A percentile compares a stretch with the other conserved stretches of the same genome.
These are phyloP conservation scores for Saturnispora gosingensis DNA, from an alignment of 805 yeast genomes.

Conservation along the genomic window DNA sequence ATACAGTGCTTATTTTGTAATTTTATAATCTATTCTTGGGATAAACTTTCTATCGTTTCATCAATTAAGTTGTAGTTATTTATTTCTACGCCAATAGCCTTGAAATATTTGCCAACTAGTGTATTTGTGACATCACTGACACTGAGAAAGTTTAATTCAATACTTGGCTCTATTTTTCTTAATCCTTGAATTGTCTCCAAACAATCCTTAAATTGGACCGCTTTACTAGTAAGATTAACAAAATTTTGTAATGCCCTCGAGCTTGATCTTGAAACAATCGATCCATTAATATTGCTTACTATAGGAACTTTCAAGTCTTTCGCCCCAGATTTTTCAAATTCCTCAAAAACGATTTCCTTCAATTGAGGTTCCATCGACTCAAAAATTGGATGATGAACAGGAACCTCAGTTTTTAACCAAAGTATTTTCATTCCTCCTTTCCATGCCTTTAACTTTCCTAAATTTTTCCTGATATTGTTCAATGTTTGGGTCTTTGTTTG, in stretches of 20 bases:
- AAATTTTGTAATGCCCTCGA: constrained; percentile 21
- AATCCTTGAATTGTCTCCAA: constrained; percentile 17
- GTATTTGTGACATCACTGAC: constrained; percentile 25
- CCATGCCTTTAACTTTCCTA: constrained; percentile 16
- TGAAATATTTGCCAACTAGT: constrained; percentile 20
- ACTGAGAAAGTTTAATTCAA: constrained; percentile 20
- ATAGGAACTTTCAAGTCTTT: constrained; percentile 20
- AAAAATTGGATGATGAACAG: constrained; percentile 29
- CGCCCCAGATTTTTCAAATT: constrained; percentile 1
- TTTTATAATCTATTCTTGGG: neutral
- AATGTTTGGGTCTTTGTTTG: constrained; percentile 12
- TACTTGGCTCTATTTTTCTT: constrained; percentile 2
- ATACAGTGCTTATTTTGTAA: neutral
- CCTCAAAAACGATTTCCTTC: constrained; percentile 9
- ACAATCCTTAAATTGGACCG: constrained; percentile 28
- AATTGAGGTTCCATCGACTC: constrained; percentile 21
- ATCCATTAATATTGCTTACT: constrained; percentile 25
- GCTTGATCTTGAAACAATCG: constrained; percentile 12
- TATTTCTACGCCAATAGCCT: constrained; percentile 8
- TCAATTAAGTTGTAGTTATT: constrained; percentile 9
- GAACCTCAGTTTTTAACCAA: constrained; percentile 25
- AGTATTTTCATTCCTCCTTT: constrained; percentile 19
- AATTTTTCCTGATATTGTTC: constrained; percentile 7
- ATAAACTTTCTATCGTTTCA: constrained; percentile 6
- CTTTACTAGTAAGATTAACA: constrained; percentile 23